These are phyloP conservation scores for Corynespora cassiicola DNA, from an alignment of 2,329 filamentous ascomycete species.

Conservation along the genomic window DNA sequence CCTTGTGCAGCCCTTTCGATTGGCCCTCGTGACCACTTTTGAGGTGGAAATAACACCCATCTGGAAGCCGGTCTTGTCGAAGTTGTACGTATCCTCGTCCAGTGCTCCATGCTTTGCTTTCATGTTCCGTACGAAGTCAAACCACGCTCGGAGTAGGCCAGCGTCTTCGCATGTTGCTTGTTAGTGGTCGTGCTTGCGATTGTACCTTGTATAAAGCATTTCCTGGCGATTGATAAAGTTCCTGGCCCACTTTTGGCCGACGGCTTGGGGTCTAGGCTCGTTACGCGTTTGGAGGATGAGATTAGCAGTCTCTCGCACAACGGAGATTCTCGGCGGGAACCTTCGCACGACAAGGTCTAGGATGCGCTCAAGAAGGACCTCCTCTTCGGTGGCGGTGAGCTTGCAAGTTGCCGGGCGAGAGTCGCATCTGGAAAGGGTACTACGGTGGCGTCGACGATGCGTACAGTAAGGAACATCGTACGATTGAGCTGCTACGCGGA, in stretches of 20 bases:
- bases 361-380: constrained; percentile 2
- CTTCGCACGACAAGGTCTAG: constrained; percentile 5
- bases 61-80: constrained; percentile 22
- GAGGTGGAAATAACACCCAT: constrained; percentile 15
- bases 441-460: not conserved
- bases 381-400: constrained; percentile 2
- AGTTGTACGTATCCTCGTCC: constrained; percentile 21
- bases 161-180: constrained; percentile 18
- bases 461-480: constrained; percentile 4
- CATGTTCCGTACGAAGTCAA: constrained; percentile 12
- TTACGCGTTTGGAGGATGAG: constrained; percentile 1
- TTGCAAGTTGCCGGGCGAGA: not conserved
- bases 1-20: constrained; percentile 1
- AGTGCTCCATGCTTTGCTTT: constrained; percentile 15
- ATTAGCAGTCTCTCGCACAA: constrained; percentile 3
- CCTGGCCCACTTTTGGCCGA: constrained; percentile 26
- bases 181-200: constrained; percentile 16
- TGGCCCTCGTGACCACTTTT: constrained; percentile 6
- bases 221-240: constrained; percentile 32
- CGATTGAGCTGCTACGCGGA: constrained; percentile 1
- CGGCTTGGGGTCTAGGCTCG: constrained; percentile 1
- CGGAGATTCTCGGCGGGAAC: constrained; percentile 2
- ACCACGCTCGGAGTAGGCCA: constrained; percentile 11
- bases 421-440: constrained; percentile 3
- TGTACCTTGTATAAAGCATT: constrained; percentile 5